Evolutionary conservation across 2,329 filamentous ascomycete genomes (phyloP).

Genomic region (Aspergillus novofumigatus): DNA sequence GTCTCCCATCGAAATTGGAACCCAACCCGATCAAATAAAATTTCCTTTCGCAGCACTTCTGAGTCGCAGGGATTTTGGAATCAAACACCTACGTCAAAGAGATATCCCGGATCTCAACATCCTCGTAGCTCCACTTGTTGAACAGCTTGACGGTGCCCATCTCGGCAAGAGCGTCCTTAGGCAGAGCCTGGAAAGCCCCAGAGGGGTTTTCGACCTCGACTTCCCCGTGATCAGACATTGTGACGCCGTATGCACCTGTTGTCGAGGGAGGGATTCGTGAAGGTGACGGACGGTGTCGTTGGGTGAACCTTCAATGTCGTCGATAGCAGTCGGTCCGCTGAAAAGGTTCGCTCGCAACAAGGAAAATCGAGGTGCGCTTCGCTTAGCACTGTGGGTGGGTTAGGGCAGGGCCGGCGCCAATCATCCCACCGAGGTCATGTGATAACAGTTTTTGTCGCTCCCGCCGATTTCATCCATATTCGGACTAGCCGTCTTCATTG

Average conservation of each 20-base stretch:
- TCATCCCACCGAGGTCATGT: slow-evolving; percentile 19
- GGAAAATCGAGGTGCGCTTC: slow-evolving; percentile 41
- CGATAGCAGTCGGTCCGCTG: slow-evolving; percentile 33
- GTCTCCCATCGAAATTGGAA: background rate
- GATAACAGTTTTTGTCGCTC: slow-evolving; percentile 4
- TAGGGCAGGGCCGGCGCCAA: slow-evolving; percentile 33
- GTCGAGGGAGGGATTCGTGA: slow-evolving; percentile 38
- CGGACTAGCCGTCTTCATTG: slow-evolving; percentile 1
- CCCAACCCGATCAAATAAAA: slow-evolving; percentile 5
- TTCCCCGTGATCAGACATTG: slow-evolving; percentile 94
- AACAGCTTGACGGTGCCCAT: slow-evolving; percentile 93
- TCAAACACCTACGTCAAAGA: slow-evolving; percentile 84
- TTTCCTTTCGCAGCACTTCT: slow-evolving; percentile 13
- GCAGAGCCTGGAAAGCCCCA: slow-evolving; percentile 70
- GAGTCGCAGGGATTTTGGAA: slow-evolving; percentile 25
- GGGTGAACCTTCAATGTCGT: slow-evolving; percentile 34
- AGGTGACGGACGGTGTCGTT: slow-evolving; percentile 37
- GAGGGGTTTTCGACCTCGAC: slow-evolving; percentile 80
- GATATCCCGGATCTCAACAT: slow-evolving; percentile 99
- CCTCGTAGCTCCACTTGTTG: slow-evolving; percentile 98
- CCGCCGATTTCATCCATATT: slow-evolving; percentile 1
- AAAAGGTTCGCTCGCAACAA: slow-evolving; percentile 30
- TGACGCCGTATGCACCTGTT: slow-evolving; percentile 41
- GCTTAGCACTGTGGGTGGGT: slow-evolving; percentile 41
- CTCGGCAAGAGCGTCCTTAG: slow-evolving; percentile 87